Base-by-base conservation (phyloP, 805 yeast genomes). In the Ogataea henricii region DNA sequence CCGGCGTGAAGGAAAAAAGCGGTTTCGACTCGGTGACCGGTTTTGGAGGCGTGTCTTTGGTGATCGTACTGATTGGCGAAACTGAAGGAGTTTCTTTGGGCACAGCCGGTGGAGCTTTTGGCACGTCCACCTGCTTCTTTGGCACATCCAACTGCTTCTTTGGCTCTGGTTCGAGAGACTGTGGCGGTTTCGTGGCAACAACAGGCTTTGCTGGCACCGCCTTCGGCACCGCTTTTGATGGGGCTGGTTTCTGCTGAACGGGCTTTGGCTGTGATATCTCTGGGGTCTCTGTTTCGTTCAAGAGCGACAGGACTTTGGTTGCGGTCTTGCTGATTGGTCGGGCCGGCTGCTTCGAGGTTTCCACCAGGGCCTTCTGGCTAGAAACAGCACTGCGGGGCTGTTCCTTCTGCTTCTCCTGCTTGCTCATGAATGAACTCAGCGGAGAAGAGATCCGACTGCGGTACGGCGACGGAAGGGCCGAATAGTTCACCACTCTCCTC, bases 391-490 rank as follows among this genome's bases (percentile, higher is more conserved):
- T 27, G 30, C 30, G 14, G 14, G 4, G 30, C 33, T 50, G 52
- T 14, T 40, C 47, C 37, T 53, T 49, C 34, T 13, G 38, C 27
- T 29, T 49, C 53, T 32, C 30, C 38, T 41, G 36, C 26, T 49
- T 51, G 29, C 52, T 62, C n/a, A 57, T 45, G 41, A 51, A 56
- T 6, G 57, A 44, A 4, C 54, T 54, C 25, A 65, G 51, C 4
- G 70, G 68, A 3, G 70, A 62, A 7, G 58, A 53, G 3, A 61
- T 51, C 30, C 65, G 51, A 25, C 54, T 46, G 32, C 59, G 53
- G 38, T 58, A 55, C 3, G 67, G 64, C 1, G 63, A 59, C 4
- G 68, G 63, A 9, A 63, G 49, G 7, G 58, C 45, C 5, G 66
- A 55, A 36, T 63, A 66, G 20, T 51, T 54, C 4, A 64, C 57